phyloP scores from a whole-genome alignment of 306 rosid genomes.

The Begonia fuchsioides region DNA sequence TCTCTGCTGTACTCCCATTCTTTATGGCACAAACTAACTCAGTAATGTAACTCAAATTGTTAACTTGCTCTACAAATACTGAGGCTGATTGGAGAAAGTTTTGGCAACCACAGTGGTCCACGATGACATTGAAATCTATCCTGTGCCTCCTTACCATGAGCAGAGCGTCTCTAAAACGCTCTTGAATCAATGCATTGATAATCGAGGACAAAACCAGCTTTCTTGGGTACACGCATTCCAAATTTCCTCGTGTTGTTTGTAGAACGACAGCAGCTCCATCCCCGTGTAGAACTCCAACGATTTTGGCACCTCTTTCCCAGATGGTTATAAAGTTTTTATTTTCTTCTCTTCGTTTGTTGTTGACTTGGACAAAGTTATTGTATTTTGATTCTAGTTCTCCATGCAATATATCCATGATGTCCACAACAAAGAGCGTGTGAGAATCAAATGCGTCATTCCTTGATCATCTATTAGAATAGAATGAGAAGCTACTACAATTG shows the following conservation, averaged over 20 bases:
- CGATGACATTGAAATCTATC: slow-evolving; percentile 82
- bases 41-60: slow-evolving; percentile 72
- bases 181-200: slow-evolving; percentile 58
- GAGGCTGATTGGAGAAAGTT: slow-evolving; percentile 61
- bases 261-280: slow-evolving; percentile 70
- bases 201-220: slow-evolving; percentile 77
- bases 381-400: slow-evolving; percentile 45
- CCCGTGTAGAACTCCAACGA: slow-evolving; percentile 77
- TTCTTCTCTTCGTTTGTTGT: slow-evolving; percentile 37
- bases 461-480: slow-evolving; percentile 76
- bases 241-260: slow-evolving; percentile 79
- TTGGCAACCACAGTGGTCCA: slow-evolving; percentile 70
- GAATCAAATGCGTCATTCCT: slow-evolving; percentile 56
- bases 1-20: slow-evolving; percentile 52
- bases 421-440: slow-evolving; percentile 65
- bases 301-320: slow-evolving; percentile 94
- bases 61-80: slow-evolving; percentile 74
- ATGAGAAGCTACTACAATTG: slow-evolving; percentile 74
- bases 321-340: slow-evolving; percentile 41
- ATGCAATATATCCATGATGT: slow-evolving; percentile 40
- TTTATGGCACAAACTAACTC: slow-evolving; percentile 90
- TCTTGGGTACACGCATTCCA: slow-evolving; percentile 81
- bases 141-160: slow-evolving; percentile 91
- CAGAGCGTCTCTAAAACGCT: slow-evolving; percentile 73
- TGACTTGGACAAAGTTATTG: slow-evolving; percentile 30